A percentile compares a stretch with the other conserved stretches of the same genome.
These are phyloP conservation scores for Cylindrodendrum hubeiense DNA, from an alignment of 2,329 filamentous ascomycete species.

Conservation along the genomic window DNA sequence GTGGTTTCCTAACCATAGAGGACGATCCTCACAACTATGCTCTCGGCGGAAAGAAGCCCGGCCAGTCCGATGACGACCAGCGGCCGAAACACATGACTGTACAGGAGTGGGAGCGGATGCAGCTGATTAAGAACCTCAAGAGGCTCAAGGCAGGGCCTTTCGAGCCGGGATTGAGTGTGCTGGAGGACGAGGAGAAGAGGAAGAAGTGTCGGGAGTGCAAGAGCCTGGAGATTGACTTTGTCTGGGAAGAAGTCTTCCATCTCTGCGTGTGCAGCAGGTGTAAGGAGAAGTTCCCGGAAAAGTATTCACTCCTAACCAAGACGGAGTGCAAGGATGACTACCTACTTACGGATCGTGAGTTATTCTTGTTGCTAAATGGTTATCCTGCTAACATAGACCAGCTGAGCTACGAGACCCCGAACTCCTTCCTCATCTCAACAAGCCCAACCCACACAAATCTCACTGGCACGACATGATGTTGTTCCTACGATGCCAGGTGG, in stretches of 20 bases:
- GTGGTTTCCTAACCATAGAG: constrained; percentile 89
- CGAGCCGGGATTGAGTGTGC: constrained; percentile 86
- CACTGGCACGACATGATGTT: constrained; percentile 99
- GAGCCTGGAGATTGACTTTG: constrained; percentile 90
- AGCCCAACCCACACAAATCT: constrained; percentile 94
- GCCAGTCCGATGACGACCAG: constrained; percentile 57
- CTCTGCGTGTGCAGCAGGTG: constrained; percentile 83
- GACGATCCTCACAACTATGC: constrained; percentile 93
- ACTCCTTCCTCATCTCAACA: constrained; percentile 86
- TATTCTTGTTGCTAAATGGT: not conserved
- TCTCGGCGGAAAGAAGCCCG: constrained; percentile 61
- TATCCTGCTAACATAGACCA: constrained; percentile 47
- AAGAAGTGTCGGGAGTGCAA: constrained; percentile 88
- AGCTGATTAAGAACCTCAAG: constrained; percentile 78
- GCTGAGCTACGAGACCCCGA: constrained; percentile 92
- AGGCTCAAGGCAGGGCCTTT: constrained; percentile 84
- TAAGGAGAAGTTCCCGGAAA: constrained; percentile 91
- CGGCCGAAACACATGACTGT: constrained; percentile 91
- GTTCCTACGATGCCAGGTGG: constrained; percentile 92
- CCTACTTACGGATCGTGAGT: constrained; percentile 88
- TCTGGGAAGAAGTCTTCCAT: constrained; percentile 89
- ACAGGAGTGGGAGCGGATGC: constrained; percentile 90
- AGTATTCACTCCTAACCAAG: constrained; percentile 95
- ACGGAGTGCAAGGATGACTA: constrained; percentile 97
- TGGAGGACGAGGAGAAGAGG: constrained; percentile 72